Evolutionary conservation across 2,329 filamentous ascomycete species (phyloP), one percentile per base, ranked within the genome.

Genomic region (Phialemoniopsis sp.): DNA sequence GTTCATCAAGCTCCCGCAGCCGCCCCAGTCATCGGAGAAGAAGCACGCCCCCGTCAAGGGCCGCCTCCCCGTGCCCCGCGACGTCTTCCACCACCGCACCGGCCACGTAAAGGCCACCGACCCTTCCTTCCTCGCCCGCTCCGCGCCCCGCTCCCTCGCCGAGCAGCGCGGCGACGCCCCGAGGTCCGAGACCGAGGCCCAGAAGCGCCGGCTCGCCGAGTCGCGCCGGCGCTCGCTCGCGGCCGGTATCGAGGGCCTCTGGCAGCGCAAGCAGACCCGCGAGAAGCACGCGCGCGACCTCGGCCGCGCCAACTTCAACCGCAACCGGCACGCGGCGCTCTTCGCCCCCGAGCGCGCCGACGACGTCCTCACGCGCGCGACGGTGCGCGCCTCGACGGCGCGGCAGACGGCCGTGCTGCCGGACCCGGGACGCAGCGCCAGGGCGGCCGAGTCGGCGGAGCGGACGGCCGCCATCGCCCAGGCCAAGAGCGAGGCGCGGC

Each of bases 1-100:
- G 48, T 97, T 86, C 70, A 86, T 97, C 65, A 81, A 88, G 49
- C 72, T 96, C 40, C 91, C 90, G 35, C 73, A 74, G 50, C 77
- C 86, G 36, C 76, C 80, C n/a, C 89, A 95, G 59, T 80, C 83
- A 37, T 73, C 78, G 26, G 68, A 76, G 49, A 58, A 58, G 13
- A 65, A 60, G 44, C 64, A 55, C 3, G 55, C 62, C 3, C 62
- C 63, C 9, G 60, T 89, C 28, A 89, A 89, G 59, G 93, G 93
- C 50, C 79, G 83, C 41, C 76, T 98, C 0, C 93, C 93, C 8
- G 72, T 89, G 0, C 91, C 93, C 29, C 83, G 90, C 46, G 76
- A 87, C 41, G 67, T 97, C 48, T 96, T 97, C 67, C 72, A 73
- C 5, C 63, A 73, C 42, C 26, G 28, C 28, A 15, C 35, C 21